Conservation (phyloP, 305 asterid genomes). For the Stenogyne calaminthoides region DNA sequence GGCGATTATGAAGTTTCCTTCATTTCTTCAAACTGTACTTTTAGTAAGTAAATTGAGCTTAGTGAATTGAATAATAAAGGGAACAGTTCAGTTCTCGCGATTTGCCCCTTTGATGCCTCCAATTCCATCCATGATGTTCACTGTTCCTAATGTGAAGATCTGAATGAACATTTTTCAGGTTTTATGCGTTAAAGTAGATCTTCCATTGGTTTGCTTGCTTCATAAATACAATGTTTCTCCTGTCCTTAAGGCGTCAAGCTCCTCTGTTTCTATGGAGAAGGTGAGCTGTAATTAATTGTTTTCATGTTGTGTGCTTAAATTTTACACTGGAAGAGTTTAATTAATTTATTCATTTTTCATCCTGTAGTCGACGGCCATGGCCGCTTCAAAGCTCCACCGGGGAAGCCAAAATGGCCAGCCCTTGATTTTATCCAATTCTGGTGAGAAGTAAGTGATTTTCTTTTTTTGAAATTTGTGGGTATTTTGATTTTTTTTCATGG, state of each 20-base stretch:
- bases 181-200: conserved; percentile 26
- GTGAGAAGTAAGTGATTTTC: conserved; percentile 46
- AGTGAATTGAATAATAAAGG: neutral
- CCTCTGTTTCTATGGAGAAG: conserved; percentile 29
- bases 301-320: conserved; percentile 4
- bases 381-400: conserved; percentile 31
- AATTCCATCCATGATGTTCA: neutral
- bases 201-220: conserved; percentile 22
- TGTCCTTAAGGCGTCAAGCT: conserved; percentile 24
- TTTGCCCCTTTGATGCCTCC: neutral
- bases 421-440: conserved; percentile 25
- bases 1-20: neutral
- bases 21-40: neutral
- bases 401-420: conserved; percentile 30
- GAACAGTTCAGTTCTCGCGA: conserved; percentile 13
- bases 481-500: conserved; percentile 3
- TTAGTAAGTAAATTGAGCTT: neutral
- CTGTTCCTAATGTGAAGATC: conserved; percentile 15
- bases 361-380: conserved; percentile 27
- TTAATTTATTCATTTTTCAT: neutral
- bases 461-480: neutral
- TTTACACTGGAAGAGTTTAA: neutral
- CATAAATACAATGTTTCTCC: conserved; percentile 26
- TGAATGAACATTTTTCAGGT: conserved; percentile 26
- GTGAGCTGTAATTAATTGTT: conserved; percentile 25